Evolutionary conservation across 768 basidiomycete genomes (phyloP), one percentile per base, ranked within the genome.

Genomic region (Fistulinella prunicolor): DNA sequence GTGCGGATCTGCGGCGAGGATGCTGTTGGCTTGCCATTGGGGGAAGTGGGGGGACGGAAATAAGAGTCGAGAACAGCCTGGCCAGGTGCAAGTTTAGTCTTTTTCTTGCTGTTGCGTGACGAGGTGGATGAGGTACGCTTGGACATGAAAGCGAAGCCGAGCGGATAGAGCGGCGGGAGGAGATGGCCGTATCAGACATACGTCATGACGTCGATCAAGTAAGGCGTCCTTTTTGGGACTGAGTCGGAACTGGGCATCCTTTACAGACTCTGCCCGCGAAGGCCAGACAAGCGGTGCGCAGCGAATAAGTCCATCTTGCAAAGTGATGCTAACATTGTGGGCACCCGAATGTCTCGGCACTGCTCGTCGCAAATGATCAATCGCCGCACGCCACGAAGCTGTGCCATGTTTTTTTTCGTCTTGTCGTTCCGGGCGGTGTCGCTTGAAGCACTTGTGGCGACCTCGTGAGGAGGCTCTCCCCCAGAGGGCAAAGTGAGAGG

Each of bases 131-230:
- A 32, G 12, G 48, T 17, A 26, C 55, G 52, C 34, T 61, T 61
- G 30, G 62, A 55, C 61, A 62, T 62, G 59, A 21, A 9, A 42
- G 38, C 22, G n/a, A 42, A 50, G 16, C 26, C 22, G 4, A 28
- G 56, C 48, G 26, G 34, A 39, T 47, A 51, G 55, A 44, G 51
- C 55, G 59, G 55, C 36, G 41, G 22, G 32, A 42, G 30, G 39
- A 40, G 38, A 16, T 34, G 50, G 45, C 53, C 53, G 21, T 51
- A 52, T 49, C 42, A 50, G 30, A 36, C 34, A 49, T 64, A 62
- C 61, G 61, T 62, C 61, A 62, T 55, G 10, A 38, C 52, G 61
- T 64, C 61, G 61, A 62, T 62, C 61, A 55, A 30, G 51, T 13
- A 22, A 17, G 6, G 4, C 13, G 35, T 29, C 60, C 62, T 51